Percentiles rank a stretch among this genome's conserved stretches.
Evolutionary conservation across 768 basidiomycete genomes (phyloP).

Genomic region (Leccinum aurantiacum): DNA sequence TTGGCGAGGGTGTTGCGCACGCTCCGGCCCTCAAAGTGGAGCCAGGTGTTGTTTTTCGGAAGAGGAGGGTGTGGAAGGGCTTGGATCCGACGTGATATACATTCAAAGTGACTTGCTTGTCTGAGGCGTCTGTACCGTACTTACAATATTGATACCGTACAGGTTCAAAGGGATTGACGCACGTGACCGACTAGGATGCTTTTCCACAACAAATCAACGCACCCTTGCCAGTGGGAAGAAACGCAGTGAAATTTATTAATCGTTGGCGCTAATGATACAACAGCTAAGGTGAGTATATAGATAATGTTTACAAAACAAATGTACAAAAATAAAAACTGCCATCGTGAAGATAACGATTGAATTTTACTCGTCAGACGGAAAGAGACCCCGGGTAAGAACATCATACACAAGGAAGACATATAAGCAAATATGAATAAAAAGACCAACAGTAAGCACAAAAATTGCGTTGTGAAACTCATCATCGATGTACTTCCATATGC

Average conservation of each 20-base stretch:
- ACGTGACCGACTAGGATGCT: too few relatives aligned
- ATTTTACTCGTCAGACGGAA: conserved; percentile 27
- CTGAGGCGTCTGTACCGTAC: too few relatives aligned
- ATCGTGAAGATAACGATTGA: neutral
- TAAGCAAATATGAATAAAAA: conserved; percentile 30
- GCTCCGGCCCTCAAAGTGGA: conserved; percentile 81
- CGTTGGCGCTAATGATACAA: too few relatives aligned
- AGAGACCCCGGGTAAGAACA: conserved; percentile 27
- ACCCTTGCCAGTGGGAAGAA: too few relatives aligned
- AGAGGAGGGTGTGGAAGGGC: too few relatives aligned
- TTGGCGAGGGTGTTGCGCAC: conserved; percentile 80
- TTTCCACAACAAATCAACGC: too few relatives aligned
- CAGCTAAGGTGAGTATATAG: too few relatives aligned
- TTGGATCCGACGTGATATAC: too few relatives aligned
- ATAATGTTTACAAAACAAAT: too few relatives aligned
- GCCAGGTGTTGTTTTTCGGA: conserved; percentile 24
- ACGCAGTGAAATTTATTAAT: too few relatives aligned
- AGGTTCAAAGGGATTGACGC: conserved; percentile 38
- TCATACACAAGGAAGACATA: conserved; percentile 30
- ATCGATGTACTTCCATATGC: conserved; percentile 21
- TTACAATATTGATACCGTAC: too few relatives aligned
- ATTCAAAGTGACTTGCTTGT: too few relatives aligned
- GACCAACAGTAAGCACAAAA: conserved; percentile 24
- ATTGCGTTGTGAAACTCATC: conserved; percentile 32
- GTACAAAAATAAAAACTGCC: neutral